Conservation (phyloP, 163 green algal genomes). For the Coccomyxa subellipsoidea region DNA sequence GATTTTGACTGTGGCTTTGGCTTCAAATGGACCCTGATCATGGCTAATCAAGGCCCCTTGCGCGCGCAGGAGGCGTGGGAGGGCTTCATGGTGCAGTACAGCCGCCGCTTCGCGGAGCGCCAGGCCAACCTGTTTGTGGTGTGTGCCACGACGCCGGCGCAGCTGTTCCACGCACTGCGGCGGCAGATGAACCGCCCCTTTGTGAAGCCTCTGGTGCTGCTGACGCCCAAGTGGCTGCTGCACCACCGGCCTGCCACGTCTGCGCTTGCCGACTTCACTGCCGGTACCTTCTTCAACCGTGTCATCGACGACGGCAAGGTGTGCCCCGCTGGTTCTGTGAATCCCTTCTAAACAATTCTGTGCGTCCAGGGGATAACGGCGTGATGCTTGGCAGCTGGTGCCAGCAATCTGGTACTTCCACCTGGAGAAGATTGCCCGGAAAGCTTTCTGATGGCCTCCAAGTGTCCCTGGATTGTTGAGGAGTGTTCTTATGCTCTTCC, state of each 20-base stretch:
- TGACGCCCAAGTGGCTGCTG: constrained; percentile 77
- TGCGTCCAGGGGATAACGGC: too few relatives aligned
- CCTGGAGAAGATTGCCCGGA: too few relatives aligned
- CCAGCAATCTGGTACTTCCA: too few relatives aligned
- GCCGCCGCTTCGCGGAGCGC: constrained; percentile 55
- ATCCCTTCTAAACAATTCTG: too few relatives aligned
- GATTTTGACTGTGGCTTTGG: too few relatives aligned
- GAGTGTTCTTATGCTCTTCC: too few relatives aligned
- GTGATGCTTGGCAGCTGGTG: too few relatives aligned
- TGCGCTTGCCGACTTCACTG: constrained; percentile 62
- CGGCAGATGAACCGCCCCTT: constrained; percentile 60
- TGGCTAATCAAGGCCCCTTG: too few relatives aligned
- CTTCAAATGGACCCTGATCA: too few relatives aligned
- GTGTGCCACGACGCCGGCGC: constrained; percentile 55
- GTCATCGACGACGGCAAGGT: constrained; percentile 74
- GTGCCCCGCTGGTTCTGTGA: too few relatives aligned
- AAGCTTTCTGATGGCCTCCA: too few relatives aligned
- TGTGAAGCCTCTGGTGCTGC: constrained; percentile 70
- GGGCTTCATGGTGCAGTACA: constrained; percentile 59
- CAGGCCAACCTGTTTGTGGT: constrained; percentile 64
- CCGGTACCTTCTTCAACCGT: constrained; percentile 71
- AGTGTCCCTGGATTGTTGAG: too few relatives aligned
- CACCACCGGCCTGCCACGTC: constrained; percentile 67
- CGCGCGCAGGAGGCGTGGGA: constrained; percentile 33
- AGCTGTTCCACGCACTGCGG: constrained; percentile 76